Percentiles rank a stretch among this genome's conserved stretches.
Evolutionary conservation across 257 asterid species (phyloP).

Genomic region (Solanum sitiens): DNA sequence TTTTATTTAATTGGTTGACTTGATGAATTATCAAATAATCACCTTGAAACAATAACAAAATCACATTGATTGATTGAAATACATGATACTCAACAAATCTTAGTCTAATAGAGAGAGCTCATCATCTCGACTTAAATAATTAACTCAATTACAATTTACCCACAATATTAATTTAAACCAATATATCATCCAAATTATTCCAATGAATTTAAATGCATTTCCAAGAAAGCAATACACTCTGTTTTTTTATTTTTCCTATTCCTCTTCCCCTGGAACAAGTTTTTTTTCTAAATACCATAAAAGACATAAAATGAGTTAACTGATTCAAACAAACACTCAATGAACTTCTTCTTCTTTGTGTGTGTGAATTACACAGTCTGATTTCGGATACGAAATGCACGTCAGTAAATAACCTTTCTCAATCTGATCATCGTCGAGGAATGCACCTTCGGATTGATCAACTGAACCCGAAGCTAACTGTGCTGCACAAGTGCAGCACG

Average conservation of each 20-base stretch:
- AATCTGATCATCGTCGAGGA: conserved; percentile 23
- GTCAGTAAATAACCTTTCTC: conserved; percentile 27
- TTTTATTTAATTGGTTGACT: not conserved
- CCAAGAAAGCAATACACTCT: not conserved
- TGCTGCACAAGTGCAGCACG: conserved; percentile 37
- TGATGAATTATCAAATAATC: not conserved
- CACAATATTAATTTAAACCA: not conserved
- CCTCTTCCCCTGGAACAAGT: not conserved
- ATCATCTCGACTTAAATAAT: not conserved
- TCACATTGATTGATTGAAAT: not conserved
- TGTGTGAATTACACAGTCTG: conserved; percentile 27
- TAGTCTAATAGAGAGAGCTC: not conserved
- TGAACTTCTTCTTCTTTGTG: conserved; percentile 32
- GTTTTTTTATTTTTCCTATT: not conserved
- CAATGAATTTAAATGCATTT: not conserved
- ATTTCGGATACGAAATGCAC: conserved; percentile 26
- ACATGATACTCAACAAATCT: not conserved
- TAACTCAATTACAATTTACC: no score
- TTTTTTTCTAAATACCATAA: not conserved
- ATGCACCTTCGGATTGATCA: conserved; percentile 36
- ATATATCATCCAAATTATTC: not conserved
- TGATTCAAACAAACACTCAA: not conserved
- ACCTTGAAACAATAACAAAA: not conserved
- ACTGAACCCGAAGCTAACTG: conserved; percentile 15
- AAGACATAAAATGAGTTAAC: not conserved